Base-by-base conservation (phyloP, 352 stramenopile genomes). In the Pythium guiyangense region DNA sequence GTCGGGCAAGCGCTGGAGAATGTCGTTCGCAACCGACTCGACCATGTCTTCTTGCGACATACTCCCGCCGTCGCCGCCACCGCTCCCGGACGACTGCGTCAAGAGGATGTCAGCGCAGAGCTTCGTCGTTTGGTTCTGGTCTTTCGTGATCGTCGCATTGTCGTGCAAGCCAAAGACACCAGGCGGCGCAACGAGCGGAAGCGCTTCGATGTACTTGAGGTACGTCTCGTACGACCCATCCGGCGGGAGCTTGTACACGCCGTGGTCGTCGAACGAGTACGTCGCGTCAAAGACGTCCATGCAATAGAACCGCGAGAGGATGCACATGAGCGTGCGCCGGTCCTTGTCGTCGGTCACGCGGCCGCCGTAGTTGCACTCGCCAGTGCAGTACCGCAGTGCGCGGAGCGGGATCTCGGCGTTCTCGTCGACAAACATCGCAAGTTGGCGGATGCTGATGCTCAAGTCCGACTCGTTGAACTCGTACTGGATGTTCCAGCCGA, bases 401-500 rank as follows among this genome's bases (percentile, higher is more conserved):
- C 89, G 73, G 48, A 92, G 62, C 31, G 88, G 89, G 39, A 92
- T 78, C 49, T 96, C 81, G 25, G 90, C 91, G 48, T 93, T 94
- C 60, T 94, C 80, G 54, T 97, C 90, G 12, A 97, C 58, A 61
- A 94, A 98, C 76, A 98, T 96, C 49, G 88, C 85, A 4, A 98
- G 66, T 60, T 98, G 91, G 5, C 84, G 84, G 54, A 94, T 96
- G 44, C 77, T 95, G 62, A 98, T 98, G 42, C 82, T 80, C 46
- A 98, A 52, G 57, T 98, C 94, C 1, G 84, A 97, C 69, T 97
- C 90, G 62, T 97, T 97, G 62, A 98, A 98, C 67, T 97, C 94
- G 68, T 98, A 98, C 60, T 96, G 91, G 50, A 98, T 98, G 62
- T 98, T 98, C 91, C 93, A 98, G 12, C 94, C 94, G 3, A 98